Conservation (phyloP, 176 grass and related monocot species). For the bread wheat (Triticum aestivum) region IWGSC_CS_RefSeq_v2.1 NC_057794.1:434597537-434598036, state of each 20-base stretch:
- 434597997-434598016: background rate
- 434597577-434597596: background rate
- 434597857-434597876: background rate
- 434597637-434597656: background rate
- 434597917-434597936: background rate
- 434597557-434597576: background rate
- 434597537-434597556: background rate
- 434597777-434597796: background rate
- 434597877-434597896: slow-evolving; percentile 12
- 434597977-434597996: background rate
- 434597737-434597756: background rate
- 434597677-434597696: background rate
- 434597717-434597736: background rate
- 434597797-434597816: background rate
- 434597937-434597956: background rate
- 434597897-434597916: background rate
- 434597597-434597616: background rate
- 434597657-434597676: background rate
- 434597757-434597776: background rate
- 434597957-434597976: background rate
- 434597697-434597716: background rate
- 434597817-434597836: background rate
- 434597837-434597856: background rate
- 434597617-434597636: background rate
- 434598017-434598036: background rate